phyloP scores from a whole-genome alignment of 805 yeast species.

The Brettanomyces anomalus region DNA sequence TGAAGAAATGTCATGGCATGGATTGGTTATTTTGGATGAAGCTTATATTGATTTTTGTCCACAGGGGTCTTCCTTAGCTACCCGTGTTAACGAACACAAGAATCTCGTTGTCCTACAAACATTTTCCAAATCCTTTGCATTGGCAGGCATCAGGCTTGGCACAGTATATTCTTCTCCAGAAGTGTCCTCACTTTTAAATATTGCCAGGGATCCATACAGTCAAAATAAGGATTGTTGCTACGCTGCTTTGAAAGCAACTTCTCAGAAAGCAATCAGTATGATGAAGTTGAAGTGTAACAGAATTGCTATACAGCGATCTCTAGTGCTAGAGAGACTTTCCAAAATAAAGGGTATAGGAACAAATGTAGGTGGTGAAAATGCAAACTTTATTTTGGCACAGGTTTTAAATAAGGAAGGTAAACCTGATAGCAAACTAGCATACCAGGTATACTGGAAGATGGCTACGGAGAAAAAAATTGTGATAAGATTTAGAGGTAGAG shows the following conservation, averaged over 20 bases:
- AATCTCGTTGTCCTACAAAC: slow-evolving; percentile 88
- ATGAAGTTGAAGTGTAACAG: slow-evolving; percentile 51
- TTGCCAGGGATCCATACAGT: slow-evolving; percentile 95
- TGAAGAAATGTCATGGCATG: slow-evolving; percentile 48
- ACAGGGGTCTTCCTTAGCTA: slow-evolving; percentile 60
- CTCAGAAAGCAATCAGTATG: slow-evolving; percentile 40
- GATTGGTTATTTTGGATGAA: slow-evolving; percentile 82
- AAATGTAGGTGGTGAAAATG: slow-evolving; percentile 74
- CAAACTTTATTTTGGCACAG: slow-evolving; percentile 77
- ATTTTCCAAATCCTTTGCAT: slow-evolving; percentile 87
- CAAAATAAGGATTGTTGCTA: slow-evolving; percentile 73
- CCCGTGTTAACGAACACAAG: slow-evolving; percentile 73
- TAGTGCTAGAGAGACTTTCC: slow-evolving; percentile 45
- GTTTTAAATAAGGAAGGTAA: slow-evolving; percentile 50
- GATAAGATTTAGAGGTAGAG: slow-evolving; percentile 88
- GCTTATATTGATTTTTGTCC: slow-evolving; percentile 87
- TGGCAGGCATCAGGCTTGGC: slow-evolving; percentile 92
- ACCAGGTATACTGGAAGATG: slow-evolving; percentile 51
- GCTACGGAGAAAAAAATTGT: slow-evolving; percentile 74
- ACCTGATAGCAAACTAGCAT: slow-evolving; percentile 65
- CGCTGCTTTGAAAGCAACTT: slow-evolving; percentile 67
- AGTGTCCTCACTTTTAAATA: slow-evolving; percentile 62
- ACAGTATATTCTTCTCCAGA: slow-evolving; percentile 57
- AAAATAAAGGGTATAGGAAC: slow-evolving; percentile 56
- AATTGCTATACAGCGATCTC: slow-evolving; percentile 46